A percentile compares a stretch with the other conserved stretches of the same genome.
phyloP scores from a whole-genome alignment of 805 yeast species.

The Naumovozyma baii region DNA sequence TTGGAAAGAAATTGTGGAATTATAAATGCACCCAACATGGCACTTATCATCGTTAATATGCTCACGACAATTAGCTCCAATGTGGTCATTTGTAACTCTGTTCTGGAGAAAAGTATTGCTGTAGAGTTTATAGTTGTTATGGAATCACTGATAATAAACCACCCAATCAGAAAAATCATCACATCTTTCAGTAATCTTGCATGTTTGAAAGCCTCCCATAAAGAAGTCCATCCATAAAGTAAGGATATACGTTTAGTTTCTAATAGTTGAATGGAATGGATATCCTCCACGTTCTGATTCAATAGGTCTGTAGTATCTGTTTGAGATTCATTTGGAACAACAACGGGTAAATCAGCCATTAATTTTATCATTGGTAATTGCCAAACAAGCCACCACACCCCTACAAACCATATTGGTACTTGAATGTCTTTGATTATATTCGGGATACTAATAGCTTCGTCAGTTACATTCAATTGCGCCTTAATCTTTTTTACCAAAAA shows the following conservation, averaged over 20 bases:
- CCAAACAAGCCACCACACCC: constrained; percentile 69
- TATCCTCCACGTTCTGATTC: no score
- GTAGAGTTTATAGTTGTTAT: constrained; percentile 72
- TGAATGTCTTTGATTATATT: constrained; percentile 33
- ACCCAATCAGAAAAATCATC: constrained; percentile 53
- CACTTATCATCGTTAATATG: constrained; percentile 54
- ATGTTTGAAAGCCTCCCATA: constrained; percentile 45
- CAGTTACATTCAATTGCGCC: constrained; percentile 15
- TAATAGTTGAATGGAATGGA: not conserved
- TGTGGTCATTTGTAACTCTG: constrained; percentile 60
- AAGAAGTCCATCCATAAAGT: constrained; percentile 52
- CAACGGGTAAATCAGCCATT: constrained; percentile 25
- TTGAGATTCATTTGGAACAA: no score
- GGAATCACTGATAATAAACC: constrained; percentile 72
- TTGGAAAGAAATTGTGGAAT: constrained; percentile 39
- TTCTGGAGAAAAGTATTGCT: constrained; percentile 65
- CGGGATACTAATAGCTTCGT: constrained; percentile 1
- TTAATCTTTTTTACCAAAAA: constrained; percentile 31
- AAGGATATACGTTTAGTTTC: constrained; percentile 14
- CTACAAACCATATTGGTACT: constrained; percentile 52
- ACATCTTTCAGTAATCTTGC: constrained; percentile 57
- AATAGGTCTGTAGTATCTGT: not conserved
- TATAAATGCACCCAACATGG: constrained; percentile 54
- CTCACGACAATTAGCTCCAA: constrained; percentile 57
- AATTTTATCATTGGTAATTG: constrained; percentile 50